Base-by-base conservation (phyloP, 805 yeast genomes). In the Ogataea wickerhamii region DNA sequence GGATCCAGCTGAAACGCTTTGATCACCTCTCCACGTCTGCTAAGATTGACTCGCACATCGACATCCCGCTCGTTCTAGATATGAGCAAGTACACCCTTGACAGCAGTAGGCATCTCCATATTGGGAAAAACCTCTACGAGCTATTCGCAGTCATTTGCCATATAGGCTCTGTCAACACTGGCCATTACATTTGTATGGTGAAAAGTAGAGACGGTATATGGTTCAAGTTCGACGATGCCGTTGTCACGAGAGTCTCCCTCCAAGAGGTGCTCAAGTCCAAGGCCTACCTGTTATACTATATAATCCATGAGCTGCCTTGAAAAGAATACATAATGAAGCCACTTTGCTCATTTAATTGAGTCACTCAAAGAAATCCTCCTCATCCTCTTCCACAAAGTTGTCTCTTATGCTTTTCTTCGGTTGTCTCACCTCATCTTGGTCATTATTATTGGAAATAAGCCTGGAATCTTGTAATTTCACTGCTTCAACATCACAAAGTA, bases 161-260 rank as follows among this genome's bases (percentile, higher is more conserved):
- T 60, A 80, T 79, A 23, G 99, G 99, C 1, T 80, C 91, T 14
- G 93, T 91, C 5, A 87, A 87, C 57, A 93, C 97, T 2, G 99
- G 99, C 8, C 99, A 93, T 60, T 93, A 93, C 58, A 74, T 89
- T 11, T 82, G 93, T 13, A 71, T 81, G 52, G 74, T 86, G 44
- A 91, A 89, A 56, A 75, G 70, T 38, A 67, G 75, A n/a, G 73
- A 76, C 28, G 84, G 87, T 2, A 71, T 74, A 51, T 93, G 99
- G 99, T 83, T 83, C 57, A 80, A 78, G 57, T 89, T 88, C 58
- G 96, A 93, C 56, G 99, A 93, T 64, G 79, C 93, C 13, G 78
- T 80, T 52, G 83, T 93, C 11, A 76, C 88, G 2, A 59, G 76
- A 38, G 73, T 87, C 8, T 60, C 78, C 6, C 77, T 72, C 37